Conservation (phyloP, 257 asterid species). For the Solanum habrochaites region DNA sequence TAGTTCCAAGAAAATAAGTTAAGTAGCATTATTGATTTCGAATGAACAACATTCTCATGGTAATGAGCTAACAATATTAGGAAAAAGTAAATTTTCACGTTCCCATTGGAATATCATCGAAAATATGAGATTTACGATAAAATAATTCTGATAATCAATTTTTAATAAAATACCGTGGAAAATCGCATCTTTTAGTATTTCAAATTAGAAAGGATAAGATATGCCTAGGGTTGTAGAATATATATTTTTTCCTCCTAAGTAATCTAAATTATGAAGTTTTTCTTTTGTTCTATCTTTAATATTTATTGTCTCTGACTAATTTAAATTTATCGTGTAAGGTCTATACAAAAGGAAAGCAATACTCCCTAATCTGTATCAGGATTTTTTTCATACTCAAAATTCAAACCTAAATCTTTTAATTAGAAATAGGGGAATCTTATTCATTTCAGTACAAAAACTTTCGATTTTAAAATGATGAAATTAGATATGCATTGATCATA, state of each 20-base stretch:
- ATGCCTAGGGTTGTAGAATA: not conserved
- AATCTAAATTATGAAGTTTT: not conserved
- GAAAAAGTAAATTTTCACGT: not conserved
- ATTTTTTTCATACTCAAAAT: not conserved
- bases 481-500: not conserved
- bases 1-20: not conserved
- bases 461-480: not conserved
- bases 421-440: too few relatives aligned
- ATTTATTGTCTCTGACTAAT: not conserved
- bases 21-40: not conserved
- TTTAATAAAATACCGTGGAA: not conserved
- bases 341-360: not conserved
- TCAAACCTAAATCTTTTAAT: accelerated
- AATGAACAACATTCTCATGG: not conserved
- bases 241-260: not conserved
- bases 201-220: not conserved
- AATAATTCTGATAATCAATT: not conserved
- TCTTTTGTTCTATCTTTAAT: not conserved
- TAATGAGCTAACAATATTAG: not conserved
- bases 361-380: not conserved
- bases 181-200: not conserved
- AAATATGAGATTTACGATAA: not conserved
- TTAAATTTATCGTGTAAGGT: not conserved
- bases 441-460: accelerated
- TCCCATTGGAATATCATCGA: not conserved